Conservation (phyloP, 805 yeast genomes). For the Ogataea zsoltii region DNA sequence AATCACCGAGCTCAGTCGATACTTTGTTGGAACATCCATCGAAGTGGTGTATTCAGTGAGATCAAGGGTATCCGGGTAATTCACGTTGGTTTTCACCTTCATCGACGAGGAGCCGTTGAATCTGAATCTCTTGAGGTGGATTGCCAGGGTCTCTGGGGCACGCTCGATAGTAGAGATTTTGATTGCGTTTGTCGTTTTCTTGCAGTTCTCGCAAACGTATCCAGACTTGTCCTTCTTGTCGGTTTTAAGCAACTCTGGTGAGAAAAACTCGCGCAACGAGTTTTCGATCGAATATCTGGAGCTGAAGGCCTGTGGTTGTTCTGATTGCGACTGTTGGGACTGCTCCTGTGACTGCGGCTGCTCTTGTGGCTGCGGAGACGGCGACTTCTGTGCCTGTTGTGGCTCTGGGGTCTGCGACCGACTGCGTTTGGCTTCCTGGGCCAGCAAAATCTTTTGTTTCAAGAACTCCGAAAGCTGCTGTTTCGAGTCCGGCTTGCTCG, state of each 20-base stretch:
- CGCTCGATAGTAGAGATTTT: slow-evolving; percentile 72
- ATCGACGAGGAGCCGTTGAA: slow-evolving; percentile 75
- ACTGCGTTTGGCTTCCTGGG: slow-evolving; percentile 26
- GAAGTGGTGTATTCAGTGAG: slow-evolving; percentile 60
- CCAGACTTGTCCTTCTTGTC: slow-evolving; percentile 72
- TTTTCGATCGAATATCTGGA: slow-evolving; percentile 64
- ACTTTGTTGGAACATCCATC: slow-evolving; percentile 49
- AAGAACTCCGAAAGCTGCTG: slow-evolving; percentile 30
- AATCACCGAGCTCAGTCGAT: slow-evolving; percentile 78
- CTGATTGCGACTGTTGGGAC: slow-evolving; percentile 1
- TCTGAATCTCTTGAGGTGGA: slow-evolving; percentile 89
- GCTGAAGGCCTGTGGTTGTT: slow-evolving; percentile 1
- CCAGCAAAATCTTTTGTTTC: slow-evolving; percentile 30
- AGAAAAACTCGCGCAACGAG: slow-evolving; percentile 79
- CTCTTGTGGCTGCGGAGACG: slow-evolving; percentile 7
- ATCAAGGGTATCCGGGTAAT: slow-evolving; percentile 77
- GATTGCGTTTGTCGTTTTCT: slow-evolving; percentile 70
- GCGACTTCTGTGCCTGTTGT: slow-evolving; percentile 9
- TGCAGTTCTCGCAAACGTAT: slow-evolving; percentile 86
- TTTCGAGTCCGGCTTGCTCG: slow-evolving; percentile 24
- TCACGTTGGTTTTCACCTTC: slow-evolving; percentile 84
- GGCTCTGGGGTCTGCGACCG: slow-evolving; percentile 30
- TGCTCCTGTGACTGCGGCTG: slow-evolving; percentile 5
- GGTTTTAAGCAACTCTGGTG: slow-evolving; percentile 71
- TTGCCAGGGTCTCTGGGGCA: slow-evolving; percentile 84